phyloP scores from a whole-genome alignment of 1,284 basidiomycete species.

The Pyrrhoderma lamaoense region DNA sequence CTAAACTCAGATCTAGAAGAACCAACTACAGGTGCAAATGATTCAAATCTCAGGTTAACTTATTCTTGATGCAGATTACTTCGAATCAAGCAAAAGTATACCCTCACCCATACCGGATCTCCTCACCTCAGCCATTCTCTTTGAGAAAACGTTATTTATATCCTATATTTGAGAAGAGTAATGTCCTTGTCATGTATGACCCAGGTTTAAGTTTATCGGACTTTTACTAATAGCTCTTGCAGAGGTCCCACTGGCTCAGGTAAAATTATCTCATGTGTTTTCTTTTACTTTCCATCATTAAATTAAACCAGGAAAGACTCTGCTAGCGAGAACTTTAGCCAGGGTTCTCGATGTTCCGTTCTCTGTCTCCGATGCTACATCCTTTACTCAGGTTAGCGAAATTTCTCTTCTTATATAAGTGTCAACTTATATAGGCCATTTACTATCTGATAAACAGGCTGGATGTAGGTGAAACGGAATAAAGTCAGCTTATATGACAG shows the following conservation, averaged over 20 bases:
- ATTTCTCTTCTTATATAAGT: constrained; percentile 9
- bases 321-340: constrained; percentile 80
- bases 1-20: too few relatives aligned
- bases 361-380: constrained; percentile 80
- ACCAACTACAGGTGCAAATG: too few relatives aligned
- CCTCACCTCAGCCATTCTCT: constrained; percentile 31
- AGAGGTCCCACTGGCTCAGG: constrained; percentile 82
- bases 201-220: neutral
- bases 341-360: constrained; percentile 87
- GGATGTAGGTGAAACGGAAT: constrained; percentile 52
- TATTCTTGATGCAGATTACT: too few relatives aligned
- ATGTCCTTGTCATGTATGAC: constrained; percentile 78
- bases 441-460: constrained; percentile 47
- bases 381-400: constrained; percentile 62
- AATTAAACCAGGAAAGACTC: constrained; percentile 63
- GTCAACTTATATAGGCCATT: too few relatives aligned
- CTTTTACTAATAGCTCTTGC: constrained; percentile 10
- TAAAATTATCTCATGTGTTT: constrained; percentile 25
- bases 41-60: too few relatives aligned
- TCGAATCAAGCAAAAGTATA: constrained; percentile 45
- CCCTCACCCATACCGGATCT: constrained; percentile 39
- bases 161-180: constrained; percentile 87
- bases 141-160: constrained; percentile 37
- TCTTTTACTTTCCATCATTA: constrained; percentile 24
- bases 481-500: neutral